Conservation (phyloP, 306 rosid genomes). For the Lagenaria siceraria region DNA sequence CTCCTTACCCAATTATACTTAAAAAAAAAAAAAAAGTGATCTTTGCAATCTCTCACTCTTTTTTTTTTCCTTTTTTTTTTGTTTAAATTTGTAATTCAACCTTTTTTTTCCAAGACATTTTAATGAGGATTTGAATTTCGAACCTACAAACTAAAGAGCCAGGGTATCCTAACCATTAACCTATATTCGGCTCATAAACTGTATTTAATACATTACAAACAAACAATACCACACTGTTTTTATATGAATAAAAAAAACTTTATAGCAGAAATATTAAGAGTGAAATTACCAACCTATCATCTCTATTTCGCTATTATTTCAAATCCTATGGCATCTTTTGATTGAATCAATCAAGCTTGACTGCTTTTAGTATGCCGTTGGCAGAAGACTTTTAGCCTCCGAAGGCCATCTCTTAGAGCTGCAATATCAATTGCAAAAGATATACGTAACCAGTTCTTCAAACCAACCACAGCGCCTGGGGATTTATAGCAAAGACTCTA, state of each 20-base stretch:
- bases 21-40: no score
- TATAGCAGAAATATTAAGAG: neutral
- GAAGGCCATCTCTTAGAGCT: constrained; percentile 31
- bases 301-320: neutral
- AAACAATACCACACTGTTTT: neutral
- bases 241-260: neutral
- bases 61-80: no score
- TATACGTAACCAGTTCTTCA: constrained; percentile 39
- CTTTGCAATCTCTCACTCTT: no score
- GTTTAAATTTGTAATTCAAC: no score
- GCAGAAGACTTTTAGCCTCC: constrained; percentile 29
- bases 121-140: no score
- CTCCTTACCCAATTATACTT: no score
- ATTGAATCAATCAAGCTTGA: neutral
- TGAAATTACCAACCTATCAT: neutral
- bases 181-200: neutral
- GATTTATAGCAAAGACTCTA: neutral
- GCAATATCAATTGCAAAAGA: constrained; percentile 35
- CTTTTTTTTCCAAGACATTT: no score
- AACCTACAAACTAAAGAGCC: no score
- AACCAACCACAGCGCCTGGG: constrained; percentile 29
- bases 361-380: constrained; percentile 16
- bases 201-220: neutral
- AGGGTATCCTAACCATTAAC: neutral
- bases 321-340: neutral